Base-by-base conservation (phyloP, 2,329 filamentous ascomycete genomes). In the Arthroderma sp. region DNA sequence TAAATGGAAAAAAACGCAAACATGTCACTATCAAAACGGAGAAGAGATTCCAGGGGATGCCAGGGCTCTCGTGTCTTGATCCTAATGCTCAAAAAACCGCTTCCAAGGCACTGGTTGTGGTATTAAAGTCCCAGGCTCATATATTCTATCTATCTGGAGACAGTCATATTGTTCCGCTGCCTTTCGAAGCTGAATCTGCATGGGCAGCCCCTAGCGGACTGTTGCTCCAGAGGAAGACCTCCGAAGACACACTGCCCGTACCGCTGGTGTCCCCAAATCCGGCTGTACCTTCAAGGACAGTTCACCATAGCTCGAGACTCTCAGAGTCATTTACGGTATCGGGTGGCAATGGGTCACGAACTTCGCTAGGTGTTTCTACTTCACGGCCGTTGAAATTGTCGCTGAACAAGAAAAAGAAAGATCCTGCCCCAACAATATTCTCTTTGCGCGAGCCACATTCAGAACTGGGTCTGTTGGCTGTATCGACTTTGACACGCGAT, bases 91-190 rank as follows among this genome's bases (percentile, higher is more conserved):
- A 53, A 52, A 43, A 55, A 38, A 54, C 57, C 28, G 45, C 62
- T 51, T 59, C 68, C 55, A 59, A 81, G 56, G 87, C 89, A 4
- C 67, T 98, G 49, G 85, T 96, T 5, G 83, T 98, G 41, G 83
- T 96, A 53, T 76, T 98, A 52, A 88, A 85, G 64, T 88, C 85
- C 0, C 89, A 96, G 59, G 87, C 85, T 22, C 89, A 96, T 59
- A 78, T 98, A 52, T 93, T 88, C 69, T 95, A 93, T 60, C 74
- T 96, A 33, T 78, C 83, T 1, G 89, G 89, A 15, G 81, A 85
- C 31, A 91, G 78, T 58, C 85, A 98, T 72, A 78, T 94, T 47
- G 74, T 96, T 40, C 86, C 94, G 60, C 78, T 98, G 57, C 89
- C 89, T 1, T 98, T 98, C 58, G 88, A 96, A 64, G 83, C 95